Evolutionary conservation across 2,329 filamentous ascomycete species (phyloP).

Genomic region (Scorias spongiosa): DNA sequence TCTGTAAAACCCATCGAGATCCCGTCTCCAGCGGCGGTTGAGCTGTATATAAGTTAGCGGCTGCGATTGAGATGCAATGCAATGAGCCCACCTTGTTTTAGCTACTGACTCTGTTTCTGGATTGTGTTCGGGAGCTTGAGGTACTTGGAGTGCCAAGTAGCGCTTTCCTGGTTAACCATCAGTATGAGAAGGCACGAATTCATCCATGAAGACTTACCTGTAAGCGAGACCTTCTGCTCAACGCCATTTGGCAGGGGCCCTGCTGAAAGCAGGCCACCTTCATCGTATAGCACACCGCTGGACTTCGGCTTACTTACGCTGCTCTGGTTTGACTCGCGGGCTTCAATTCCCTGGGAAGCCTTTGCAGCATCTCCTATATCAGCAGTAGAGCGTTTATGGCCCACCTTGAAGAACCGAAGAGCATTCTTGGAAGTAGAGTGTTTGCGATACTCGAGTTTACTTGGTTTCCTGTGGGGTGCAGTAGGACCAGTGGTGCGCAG

Average conservation of each 20-base stretch:
- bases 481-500: slow-evolving; percentile 23
- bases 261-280: slow-evolving; percentile 14
- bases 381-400: slow-evolving; percentile 3
- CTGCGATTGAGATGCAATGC: too few species aligned
- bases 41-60: too few species aligned
- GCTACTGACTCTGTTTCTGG: too few species aligned
- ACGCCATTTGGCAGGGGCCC: slow-evolving; percentile 11
- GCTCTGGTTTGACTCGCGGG: neutral
- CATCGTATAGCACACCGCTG: slow-evolving; percentile 10
- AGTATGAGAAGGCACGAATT: neutral
- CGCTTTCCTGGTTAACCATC: slow-evolving; percentile 1
- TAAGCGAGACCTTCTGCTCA: slow-evolving; percentile 20
- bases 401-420: slow-evolving; percentile 16
- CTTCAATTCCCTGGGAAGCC: slow-evolving; percentile 1
- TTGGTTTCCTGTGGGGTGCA: slow-evolving; percentile 15
- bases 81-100: too few species aligned
- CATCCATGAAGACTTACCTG: slow-evolving; percentile 11
- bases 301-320: slow-evolving; percentile 1
- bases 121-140: slow-evolving; percentile 10
- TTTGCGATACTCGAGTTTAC: slow-evolving; percentile 11
- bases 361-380: neutral
- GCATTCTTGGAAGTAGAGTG: slow-evolving; percentile 16
- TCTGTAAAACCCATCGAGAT: slow-evolving; percentile 20
- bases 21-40: neutral
- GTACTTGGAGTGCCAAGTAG: slow-evolving; percentile 10